phyloP scores from a whole-genome alignment of 2,329 filamentous ascomycete genomes.

The Myriosclerotinia scirpicola region DNA sequence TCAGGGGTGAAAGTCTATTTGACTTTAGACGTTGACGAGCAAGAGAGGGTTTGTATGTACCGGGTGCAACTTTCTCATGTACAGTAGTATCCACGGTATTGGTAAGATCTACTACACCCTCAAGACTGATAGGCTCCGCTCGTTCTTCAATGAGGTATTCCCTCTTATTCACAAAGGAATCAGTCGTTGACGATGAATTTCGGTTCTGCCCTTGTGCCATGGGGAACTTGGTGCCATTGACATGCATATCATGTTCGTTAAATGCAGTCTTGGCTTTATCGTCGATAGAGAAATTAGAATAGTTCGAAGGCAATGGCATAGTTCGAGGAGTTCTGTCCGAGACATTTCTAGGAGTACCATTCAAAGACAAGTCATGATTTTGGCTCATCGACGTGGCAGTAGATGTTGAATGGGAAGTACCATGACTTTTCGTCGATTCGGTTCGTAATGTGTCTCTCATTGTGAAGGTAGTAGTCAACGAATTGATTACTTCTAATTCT shows the following conservation, averaged over 20 bases:
- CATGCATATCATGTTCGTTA: neutral
- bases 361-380: neutral
- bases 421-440: neutral
- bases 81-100: constrained; percentile 38
- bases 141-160: constrained; percentile 12
- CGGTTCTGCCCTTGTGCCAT: constrained; percentile 1
- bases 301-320: constrained; percentile 5
- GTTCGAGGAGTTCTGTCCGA: constrained; percentile 14
- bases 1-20: constrained; percentile 10
- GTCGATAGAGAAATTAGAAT: neutral
- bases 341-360: neutral
- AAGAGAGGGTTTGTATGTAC: constrained; percentile 31
- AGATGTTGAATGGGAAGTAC: neutral
- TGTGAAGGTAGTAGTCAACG: neutral
- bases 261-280: neutral
- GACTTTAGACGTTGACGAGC: constrained; percentile 20
- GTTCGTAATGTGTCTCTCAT: constrained; percentile 13
- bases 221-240: neutral
- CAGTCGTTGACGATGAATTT: neutral
- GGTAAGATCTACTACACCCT: constrained; percentile 35
- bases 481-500: neutral
- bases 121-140: constrained; percentile 27
- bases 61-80: constrained; percentile 35
- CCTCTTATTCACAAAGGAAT: constrained; percentile 4
- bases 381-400: neutral